Evolutionary conservation across 2,329 filamentous ascomycete genomes (phyloP).

Genomic region (Diaporthe nobilis): DNA sequence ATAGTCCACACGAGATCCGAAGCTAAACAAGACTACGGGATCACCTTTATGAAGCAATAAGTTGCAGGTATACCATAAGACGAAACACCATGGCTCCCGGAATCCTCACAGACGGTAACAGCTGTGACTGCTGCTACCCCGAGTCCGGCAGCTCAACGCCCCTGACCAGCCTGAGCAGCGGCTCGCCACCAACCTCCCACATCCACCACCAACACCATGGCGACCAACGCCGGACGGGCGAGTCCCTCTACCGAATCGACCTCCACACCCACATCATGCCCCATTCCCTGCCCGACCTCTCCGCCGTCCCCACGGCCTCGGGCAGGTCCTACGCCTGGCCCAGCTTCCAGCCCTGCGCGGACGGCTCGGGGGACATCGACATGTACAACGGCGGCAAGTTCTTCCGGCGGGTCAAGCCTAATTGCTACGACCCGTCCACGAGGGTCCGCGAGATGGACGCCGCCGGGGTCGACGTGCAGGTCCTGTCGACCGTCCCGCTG

Average conservation of each 20-base stretch:
- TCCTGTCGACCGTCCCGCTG: constrained; percentile 54
- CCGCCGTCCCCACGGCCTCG: constrained; percentile 59
- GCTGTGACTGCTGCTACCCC: constrained; percentile 38
- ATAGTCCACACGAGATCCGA: not conserved
- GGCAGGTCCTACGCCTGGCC: constrained; percentile 56
- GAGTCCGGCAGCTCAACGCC: constrained; percentile 38
- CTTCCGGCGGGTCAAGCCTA: constrained; percentile 52
- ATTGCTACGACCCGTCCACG: constrained; percentile 50
- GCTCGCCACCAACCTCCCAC: constrained; percentile 37
- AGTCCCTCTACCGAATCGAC: constrained; percentile 53
- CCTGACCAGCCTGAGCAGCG: constrained; percentile 40
- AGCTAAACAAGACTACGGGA: not conserved
- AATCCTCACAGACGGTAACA: constrained; percentile 29
- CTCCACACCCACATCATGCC: constrained; percentile 57
- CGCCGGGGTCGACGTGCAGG: constrained; percentile 53
- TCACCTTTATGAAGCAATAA: not conserved
- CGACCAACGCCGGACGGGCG: constrained; percentile 30
- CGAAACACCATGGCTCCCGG: constrained; percentile 30
- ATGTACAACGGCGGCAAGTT: constrained; percentile 53
- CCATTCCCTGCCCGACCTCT: constrained; percentile 55
- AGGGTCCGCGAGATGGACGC: constrained; percentile 53
- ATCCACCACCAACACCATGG: constrained; percentile 30
- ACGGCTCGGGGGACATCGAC: constrained; percentile 48
- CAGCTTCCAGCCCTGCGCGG: constrained; percentile 46
- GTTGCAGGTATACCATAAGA: not conserved